A percentile compares a stretch with the other conserved stretches of the same genome.
These are phyloP conservation scores for Ascobolus immersus DNA, from an alignment of 495 filamentous ascomycete genomes.

Conservation along the genomic window DNA sequence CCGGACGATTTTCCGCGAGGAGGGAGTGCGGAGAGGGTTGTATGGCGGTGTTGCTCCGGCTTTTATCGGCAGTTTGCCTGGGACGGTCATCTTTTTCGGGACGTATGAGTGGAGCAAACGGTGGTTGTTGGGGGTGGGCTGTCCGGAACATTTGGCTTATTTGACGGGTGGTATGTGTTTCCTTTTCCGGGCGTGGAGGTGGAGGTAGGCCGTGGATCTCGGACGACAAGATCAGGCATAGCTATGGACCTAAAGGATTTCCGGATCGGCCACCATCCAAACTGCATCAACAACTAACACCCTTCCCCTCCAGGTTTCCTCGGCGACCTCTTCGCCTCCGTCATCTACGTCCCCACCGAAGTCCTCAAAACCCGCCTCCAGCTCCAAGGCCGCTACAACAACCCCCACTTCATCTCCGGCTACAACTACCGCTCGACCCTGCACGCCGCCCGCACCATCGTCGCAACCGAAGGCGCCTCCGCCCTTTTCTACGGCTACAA, in stretches of 20 bases:
- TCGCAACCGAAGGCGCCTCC: constrained; percentile 49
- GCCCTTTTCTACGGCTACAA: constrained; percentile 89
- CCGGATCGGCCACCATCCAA: too few relatives aligned
- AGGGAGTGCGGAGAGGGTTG: constrained; percentile 66
- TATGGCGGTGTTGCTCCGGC: constrained; percentile 82
- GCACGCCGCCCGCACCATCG: constrained; percentile 62
- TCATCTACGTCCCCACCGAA: constrained; percentile 87
- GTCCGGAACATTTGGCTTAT: constrained; percentile 59
- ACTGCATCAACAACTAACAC: too few relatives aligned
- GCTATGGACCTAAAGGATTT: background rate
- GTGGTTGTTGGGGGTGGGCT: constrained; percentile 53
- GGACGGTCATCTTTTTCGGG: constrained; percentile 86
- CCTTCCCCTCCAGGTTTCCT: constrained; percentile 77
- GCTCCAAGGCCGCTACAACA: constrained; percentile 82
- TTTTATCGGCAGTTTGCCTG: constrained; percentile 74
- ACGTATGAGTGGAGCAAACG: constrained; percentile 90
- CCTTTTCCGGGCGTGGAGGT: too few relatives aligned
- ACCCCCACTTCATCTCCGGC: constrained; percentile 71
- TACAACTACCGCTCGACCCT: constrained; percentile 71
- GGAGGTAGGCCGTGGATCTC: too few relatives aligned
- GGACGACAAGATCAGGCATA: too few relatives aligned
- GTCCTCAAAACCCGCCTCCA: constrained; percentile 89
- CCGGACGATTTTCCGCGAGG: constrained; percentile 72
- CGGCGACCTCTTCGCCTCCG: constrained; percentile 70
- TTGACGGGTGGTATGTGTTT: constrained; percentile 47